Evolutionary conservation across 208 protist species (phyloP), one percentile per base, ranked within the genome.

Genomic region (Wallacemonas sp.): DNA sequence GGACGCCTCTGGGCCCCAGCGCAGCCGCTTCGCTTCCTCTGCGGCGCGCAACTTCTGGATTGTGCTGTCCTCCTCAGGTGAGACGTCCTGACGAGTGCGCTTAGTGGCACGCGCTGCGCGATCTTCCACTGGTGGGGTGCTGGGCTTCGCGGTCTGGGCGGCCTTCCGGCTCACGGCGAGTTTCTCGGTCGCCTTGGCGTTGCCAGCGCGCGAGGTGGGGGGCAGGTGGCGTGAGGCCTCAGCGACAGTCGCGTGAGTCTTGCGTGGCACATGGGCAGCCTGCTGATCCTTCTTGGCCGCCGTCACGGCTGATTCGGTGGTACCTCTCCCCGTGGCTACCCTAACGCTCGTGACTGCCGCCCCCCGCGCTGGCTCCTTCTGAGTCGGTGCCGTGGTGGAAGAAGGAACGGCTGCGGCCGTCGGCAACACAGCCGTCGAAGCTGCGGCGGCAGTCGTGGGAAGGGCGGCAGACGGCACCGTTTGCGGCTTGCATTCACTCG

Each of bases 1-100:
- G n/a, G 82, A 49, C 24, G 74, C 79, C 59, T 85, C 68, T 12
- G 70, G 79, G 19, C 75, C 79, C 75, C 75, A 81, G n/a, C 70
- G 75, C 1, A 74, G 63, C 31, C 70, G 49, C 45, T 22, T 59
- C 4, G 24, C 42, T 11, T 51, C 62, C 34, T 36, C 49, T 17
- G 36, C 51, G 9, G 24, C 55, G 17, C 56, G 56, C 38, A 49
- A 39, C 19, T 24, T 33, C 12, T 14, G 19, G 19, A 62, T 58
- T 2, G 51, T 58, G 31, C 19, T 22, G 22, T 58, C 28, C 51
- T 58, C 51, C 6, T 58, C 51, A 3, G 51, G 51, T 14, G 28
- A 38, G 17, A 21, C 51, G 9, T 45, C 34, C 56, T 6, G 15
- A 5, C 56, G 56, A 5, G 24, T 39, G 8, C 56, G 56, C 56